These are phyloP conservation scores for Wickerhamiella cacticola DNA, from an alignment of 805 yeast genomes.

Conservation along the genomic window DNA sequence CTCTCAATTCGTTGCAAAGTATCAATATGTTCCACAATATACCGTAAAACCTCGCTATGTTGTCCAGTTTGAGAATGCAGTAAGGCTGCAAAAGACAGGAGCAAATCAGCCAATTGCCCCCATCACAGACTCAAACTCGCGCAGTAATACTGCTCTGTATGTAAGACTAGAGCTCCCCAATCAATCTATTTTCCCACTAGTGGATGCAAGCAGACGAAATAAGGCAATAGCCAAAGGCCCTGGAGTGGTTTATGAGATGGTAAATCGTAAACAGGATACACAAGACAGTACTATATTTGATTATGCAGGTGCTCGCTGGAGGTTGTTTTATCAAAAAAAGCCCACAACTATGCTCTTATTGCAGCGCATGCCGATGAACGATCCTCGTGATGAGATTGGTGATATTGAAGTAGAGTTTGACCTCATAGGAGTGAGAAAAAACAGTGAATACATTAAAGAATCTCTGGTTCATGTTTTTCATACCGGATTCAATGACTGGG, in stretches of 20 bases:
- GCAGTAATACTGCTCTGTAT: background rate
- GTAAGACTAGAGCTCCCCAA: constrained; percentile 7
- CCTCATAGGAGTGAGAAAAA: background rate
- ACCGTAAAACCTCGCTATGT: background rate
- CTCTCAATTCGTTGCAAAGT: background rate
- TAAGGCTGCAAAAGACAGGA: background rate
- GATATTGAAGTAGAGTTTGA: constrained; percentile 6
- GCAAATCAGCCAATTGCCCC: background rate
- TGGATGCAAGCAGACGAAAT: background rate
- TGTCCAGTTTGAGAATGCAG: background rate
- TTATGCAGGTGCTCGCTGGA: constrained; percentile 6
- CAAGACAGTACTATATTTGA: constrained; percentile 5
- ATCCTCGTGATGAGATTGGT: background rate
- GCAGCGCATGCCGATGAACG: constrained; percentile 6
- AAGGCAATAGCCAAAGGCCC: background rate
- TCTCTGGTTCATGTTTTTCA: constrained; percentile 1
- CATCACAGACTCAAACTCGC: background rate
- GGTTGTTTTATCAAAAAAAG: background rate
- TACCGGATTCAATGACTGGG: constrained; percentile 10
- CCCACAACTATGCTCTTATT: constrained; percentile 6
- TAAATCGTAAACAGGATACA: background rate
- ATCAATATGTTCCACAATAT: background rate
- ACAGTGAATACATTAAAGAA: background rate
- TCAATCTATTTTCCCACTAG: background rate
- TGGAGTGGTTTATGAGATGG: constrained; percentile 2